A percentile compares a stretch with the other conserved stretches of the same genome.
These are phyloP conservation scores for Ganoderma lingzhi DNA, from an alignment of 1,284 basidiomycete genomes.

Conservation along the genomic window DNA sequence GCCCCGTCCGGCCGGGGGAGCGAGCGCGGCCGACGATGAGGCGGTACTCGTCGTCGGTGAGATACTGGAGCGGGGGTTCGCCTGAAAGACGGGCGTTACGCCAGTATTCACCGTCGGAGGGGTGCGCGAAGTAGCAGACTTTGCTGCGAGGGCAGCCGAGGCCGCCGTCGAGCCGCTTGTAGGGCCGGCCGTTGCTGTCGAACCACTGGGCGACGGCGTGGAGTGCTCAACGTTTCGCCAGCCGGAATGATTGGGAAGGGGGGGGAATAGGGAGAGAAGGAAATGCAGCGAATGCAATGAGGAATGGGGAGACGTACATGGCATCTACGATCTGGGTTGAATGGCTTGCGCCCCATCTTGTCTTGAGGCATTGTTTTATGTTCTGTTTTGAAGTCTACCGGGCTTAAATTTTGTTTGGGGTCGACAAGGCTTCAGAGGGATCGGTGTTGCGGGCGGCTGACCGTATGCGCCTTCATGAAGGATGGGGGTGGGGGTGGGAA, in stretches of 20 bases:
- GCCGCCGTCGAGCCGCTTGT: slow-evolving; percentile 27
- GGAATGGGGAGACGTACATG: slow-evolving; percentile 25
- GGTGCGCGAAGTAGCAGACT: slow-evolving; percentile 31
- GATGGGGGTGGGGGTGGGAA: neutral
- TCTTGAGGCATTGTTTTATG: slow-evolving; percentile 15
- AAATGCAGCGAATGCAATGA: neutral
- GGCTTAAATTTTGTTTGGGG: neutral
- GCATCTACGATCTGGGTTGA: slow-evolving; percentile 28
- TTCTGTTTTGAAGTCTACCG: neutral
- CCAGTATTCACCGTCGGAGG: slow-evolving; percentile 26
- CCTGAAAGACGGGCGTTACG: slow-evolving; percentile 23
- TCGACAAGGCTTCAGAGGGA: neutral
- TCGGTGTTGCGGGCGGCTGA: neutral
- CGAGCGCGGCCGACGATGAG: slow-evolving; percentile 27
- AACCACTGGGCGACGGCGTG: slow-evolving; percentile 25
- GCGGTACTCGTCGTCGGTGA: slow-evolving; percentile 31
- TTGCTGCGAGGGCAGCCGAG: slow-evolving; percentile 27
- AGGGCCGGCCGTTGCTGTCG: slow-evolving; percentile 28
- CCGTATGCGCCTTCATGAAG: neutral
- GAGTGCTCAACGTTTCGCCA: slow-evolving; percentile 13
- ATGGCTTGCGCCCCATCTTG: slow-evolving; percentile 25
- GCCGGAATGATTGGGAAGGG: neutral
- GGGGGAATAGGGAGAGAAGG: neutral
- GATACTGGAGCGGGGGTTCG: slow-evolving; percentile 30
- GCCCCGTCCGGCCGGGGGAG: slow-evolving; percentile 17